These are phyloP conservation scores for Rostrohypoxylon terebratum DNA, from an alignment of 495 filamentous ascomycete genomes.

Conservation along the genomic window DNA sequence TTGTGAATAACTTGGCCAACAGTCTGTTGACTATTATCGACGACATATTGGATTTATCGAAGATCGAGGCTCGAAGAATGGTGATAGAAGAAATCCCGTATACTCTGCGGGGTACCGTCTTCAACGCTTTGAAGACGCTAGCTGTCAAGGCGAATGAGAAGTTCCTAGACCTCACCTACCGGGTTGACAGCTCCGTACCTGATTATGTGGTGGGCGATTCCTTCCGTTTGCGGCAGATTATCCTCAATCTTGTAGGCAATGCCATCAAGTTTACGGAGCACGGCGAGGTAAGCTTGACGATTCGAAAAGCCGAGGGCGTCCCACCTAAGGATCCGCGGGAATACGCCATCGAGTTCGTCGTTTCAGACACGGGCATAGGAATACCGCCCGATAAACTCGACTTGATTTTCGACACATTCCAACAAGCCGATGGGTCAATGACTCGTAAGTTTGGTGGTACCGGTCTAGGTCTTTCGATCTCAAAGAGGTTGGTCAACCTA, in stretches of 20 bases:
- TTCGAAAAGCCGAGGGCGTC: slow-evolving; percentile 78
- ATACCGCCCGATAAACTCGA: slow-evolving; percentile 97
- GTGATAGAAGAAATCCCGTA: slow-evolving; percentile 98
- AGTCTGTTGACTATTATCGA: slow-evolving; percentile 98
- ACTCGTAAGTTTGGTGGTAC: slow-evolving; percentile 97
- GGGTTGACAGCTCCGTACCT: slow-evolving; percentile 92
- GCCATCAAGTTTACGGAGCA: slow-evolving; percentile 98
- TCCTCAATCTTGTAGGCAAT: slow-evolving; percentile 83
- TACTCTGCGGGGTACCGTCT: slow-evolving; percentile 93
- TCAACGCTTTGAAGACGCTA: slow-evolving; percentile 96
- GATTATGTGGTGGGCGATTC: slow-evolving; percentile 98
- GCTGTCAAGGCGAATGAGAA: slow-evolving; percentile 98
- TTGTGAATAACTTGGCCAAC: slow-evolving; percentile 97
- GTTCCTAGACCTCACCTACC: slow-evolving; percentile 91
- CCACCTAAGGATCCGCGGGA: slow-evolving; percentile 71
- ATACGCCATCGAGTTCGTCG: slow-evolving; percentile 95
- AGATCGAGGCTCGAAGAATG: slow-evolving; percentile 99
- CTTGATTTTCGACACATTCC: slow-evolving; percentile 99
- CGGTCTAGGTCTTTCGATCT: slow-evolving; percentile 95
- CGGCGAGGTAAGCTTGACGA: slow-evolving; percentile 94
- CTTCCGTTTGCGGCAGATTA: slow-evolving; percentile 96
- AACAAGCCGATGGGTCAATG: slow-evolving; percentile 97
- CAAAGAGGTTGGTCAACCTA: slow-evolving; percentile 91
- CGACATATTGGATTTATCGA: slow-evolving; percentile 98
- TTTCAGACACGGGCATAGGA: slow-evolving; percentile 97